Evolutionary conservation across 306 rosid species (phyloP).

Genomic region (Parietaria judaica): DNA sequence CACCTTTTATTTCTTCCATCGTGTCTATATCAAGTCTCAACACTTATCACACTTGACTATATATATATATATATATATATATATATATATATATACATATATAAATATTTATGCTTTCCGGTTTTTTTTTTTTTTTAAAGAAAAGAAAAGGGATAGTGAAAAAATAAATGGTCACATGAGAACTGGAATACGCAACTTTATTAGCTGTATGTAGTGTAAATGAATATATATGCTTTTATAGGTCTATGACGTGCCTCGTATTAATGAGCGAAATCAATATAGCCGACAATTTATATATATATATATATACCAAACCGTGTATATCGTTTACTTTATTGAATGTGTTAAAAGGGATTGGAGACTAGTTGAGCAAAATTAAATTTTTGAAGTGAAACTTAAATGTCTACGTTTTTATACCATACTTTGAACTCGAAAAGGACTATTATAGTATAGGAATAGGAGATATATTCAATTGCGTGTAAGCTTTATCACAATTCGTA

Average conservation of each 20-base stretch:
- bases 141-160: no score
- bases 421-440: no score
- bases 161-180: not conserved
- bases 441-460: no score
- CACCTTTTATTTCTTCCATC: no score
- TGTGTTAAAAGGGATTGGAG: not conserved
- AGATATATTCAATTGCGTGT: no score
- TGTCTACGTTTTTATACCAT: no score
- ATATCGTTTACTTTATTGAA: not conserved
- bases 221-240: not conserved
- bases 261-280: not conserved
- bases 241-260: not conserved
- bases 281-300: not conserved
- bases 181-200: not conserved
- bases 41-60: not conserved
- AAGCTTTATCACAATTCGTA: no score
- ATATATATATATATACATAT: not conserved
- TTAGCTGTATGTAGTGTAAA: not conserved
- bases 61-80: not conserved
- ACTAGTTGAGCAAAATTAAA: not conserved
- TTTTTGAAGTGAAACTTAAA: not conserved
- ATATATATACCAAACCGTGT: not conserved
- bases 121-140: no score
- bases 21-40: slow-evolving; percentile 1
- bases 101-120: no score